These are phyloP conservation scores for Mycena filopes DNA, from an alignment of 768 basidiomycete genomes.

Conservation along the genomic window DNA sequence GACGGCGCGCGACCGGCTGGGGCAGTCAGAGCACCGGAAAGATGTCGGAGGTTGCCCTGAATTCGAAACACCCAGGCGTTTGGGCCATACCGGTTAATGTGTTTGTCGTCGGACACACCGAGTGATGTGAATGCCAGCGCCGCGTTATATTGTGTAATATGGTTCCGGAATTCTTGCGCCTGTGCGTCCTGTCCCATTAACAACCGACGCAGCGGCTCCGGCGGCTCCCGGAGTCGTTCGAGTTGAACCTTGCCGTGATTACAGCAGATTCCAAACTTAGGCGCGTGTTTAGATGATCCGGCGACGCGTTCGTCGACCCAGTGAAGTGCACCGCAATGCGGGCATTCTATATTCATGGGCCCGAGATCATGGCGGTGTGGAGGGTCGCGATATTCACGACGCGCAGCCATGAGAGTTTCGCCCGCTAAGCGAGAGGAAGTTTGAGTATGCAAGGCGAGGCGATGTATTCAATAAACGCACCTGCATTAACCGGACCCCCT, in stretches of 20 bases:
- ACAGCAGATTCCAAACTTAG: slow-evolving; percentile 4
- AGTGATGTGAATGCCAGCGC: neutral
- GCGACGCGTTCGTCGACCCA: neutral
- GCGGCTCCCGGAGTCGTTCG: no score
- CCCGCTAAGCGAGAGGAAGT: no score
- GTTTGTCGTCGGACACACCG: neutral
- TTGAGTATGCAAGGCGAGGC: no score
- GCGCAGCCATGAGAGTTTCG: neutral
- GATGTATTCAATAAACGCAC: no score
- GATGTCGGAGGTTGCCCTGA: neutral
- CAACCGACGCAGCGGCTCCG: no score
- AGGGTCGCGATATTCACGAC: neutral
- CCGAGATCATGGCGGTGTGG: slow-evolving; percentile 11
- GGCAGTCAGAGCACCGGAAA: slow-evolving; percentile 37
- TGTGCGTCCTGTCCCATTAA: no score
- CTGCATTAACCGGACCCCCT: no score
- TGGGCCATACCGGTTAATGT: neutral
- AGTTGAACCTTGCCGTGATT: neutral
- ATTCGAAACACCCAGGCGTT: no score
- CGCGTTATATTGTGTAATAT: neutral
- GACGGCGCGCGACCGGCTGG: slow-evolving; percentile 28
- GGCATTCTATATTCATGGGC: neutral
- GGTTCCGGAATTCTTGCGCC: neutral
- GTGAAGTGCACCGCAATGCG: neutral
- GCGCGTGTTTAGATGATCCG: neutral